Conservation (phyloP, 1,284 basidiomycete species). For the Cryptococcus neoformans region DNA sequence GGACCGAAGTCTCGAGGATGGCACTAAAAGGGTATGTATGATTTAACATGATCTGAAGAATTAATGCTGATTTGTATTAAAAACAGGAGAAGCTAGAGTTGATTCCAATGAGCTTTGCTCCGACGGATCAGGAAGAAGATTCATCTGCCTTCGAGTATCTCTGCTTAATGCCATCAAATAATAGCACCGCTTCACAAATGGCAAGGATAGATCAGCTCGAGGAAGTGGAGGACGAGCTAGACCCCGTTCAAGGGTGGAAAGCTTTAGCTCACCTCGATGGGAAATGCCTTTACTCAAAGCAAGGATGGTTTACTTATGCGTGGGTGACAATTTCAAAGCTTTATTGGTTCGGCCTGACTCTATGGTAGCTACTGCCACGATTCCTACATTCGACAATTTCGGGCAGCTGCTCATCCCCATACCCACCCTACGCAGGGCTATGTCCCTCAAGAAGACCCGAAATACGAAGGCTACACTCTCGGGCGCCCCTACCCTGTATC, state of each 20-base stretch:
- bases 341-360: background rate
- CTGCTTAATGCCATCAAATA: slow-evolving; percentile 39
- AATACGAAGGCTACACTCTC: slow-evolving; percentile 45
- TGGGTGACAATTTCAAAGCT: slow-evolving; percentile 16
- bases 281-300: slow-evolving; percentile 49
- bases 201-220: slow-evolving; percentile 15
- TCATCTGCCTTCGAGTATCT: slow-evolving; percentile 31
- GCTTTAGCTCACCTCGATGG: slow-evolving; percentile 51
- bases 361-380: slow-evolving; percentile 72
- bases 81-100: slow-evolving; percentile 21
- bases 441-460: slow-evolving; percentile 73
- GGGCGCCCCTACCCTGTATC: slow-evolving; percentile 19
- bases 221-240: slow-evolving; percentile 36
- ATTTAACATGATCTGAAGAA: too few species aligned
- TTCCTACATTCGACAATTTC: slow-evolving; percentile 83
- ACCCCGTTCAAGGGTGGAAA: slow-evolving; percentile 39
- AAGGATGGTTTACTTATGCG: slow-evolving; percentile 89
- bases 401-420: slow-evolving; percentile 61
- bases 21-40: background rate
- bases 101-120: slow-evolving; percentile 31
- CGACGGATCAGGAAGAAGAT: slow-evolving; percentile 9
- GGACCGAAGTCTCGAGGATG: slow-evolving; percentile 51
- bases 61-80: background rate
- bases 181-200: slow-evolving; percentile 28
- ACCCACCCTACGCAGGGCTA: slow-evolving; percentile 64